These are phyloP conservation scores for Talaromyces sp. DNA, from an alignment of 2,329 filamentous ascomycete genomes.

Conservation along the genomic window DNA sequence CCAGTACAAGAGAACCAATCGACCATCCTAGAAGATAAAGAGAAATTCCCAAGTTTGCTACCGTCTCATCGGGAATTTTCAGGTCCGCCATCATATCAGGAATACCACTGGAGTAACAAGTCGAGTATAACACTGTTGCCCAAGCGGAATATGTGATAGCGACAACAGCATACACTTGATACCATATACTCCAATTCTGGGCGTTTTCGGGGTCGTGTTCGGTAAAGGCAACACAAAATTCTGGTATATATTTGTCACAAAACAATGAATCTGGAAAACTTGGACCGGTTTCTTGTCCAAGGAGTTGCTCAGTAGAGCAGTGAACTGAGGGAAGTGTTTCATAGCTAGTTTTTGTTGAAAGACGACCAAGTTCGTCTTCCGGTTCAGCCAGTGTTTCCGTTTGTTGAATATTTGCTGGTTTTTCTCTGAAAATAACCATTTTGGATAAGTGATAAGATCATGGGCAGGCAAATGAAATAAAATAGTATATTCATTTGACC, in stretches of 20 bases:
- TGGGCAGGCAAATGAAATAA: not conserved
- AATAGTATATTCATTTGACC: not conserved
- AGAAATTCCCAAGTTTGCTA: conserved; percentile 64
- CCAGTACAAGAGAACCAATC: conserved; percentile 59
- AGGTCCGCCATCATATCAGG: conserved; percentile 63
- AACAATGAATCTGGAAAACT: not conserved
- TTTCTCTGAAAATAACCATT: not conserved
- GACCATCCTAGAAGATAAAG: conserved; percentile 69
- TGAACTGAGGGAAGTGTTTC: not conserved
- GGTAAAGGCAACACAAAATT: not conserved
- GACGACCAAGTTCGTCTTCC: not conserved
- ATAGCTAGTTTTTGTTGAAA: not conserved
- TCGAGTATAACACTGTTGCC: conserved; percentile 57
- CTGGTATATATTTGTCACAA: not conserved
- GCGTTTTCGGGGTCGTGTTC: not conserved
- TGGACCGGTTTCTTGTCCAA: not conserved
- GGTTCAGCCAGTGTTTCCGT: not conserved
- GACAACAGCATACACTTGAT: not conserved
- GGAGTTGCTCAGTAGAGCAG: not conserved
- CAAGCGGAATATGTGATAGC: not conserved
- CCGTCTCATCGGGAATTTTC: conserved; percentile 47
- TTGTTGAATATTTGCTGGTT: not conserved
- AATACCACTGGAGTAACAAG: conserved; percentile 64
- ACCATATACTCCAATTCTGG: not conserved
- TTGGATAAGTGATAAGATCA: not conserved